A percentile compares a stretch with the other conserved stretches of the same genome.
Conservation (phyloP, 768 basidiomycete species). For the Pisolithus tinctorius region DNA sequence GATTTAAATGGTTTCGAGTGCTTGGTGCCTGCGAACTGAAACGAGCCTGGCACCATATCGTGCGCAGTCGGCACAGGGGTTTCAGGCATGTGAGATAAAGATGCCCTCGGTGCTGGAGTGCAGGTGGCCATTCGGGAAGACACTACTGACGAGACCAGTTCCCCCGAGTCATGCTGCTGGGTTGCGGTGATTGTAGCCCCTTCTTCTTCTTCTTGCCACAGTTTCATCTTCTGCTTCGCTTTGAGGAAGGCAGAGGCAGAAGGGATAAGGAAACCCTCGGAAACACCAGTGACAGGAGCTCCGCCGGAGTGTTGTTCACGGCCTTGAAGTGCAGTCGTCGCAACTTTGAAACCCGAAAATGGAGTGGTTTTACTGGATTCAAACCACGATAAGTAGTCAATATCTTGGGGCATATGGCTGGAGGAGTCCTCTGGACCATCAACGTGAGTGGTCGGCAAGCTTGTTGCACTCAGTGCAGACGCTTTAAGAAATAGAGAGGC, state of each 20-base stretch:
- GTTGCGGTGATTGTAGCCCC: constrained; percentile 3
- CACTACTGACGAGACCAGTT: constrained; percentile 1
- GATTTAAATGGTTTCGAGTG: constrained; percentile 40
- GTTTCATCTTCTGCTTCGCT: constrained; percentile 45
- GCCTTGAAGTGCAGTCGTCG: constrained; percentile 16
- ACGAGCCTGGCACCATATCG: constrained; percentile 14
- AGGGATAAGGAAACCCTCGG: constrained; percentile 38
- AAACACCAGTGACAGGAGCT: constrained; percentile 14
- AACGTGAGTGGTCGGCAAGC: not conserved
- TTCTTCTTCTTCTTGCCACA: constrained; percentile 39
- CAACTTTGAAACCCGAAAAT: constrained; percentile 32
- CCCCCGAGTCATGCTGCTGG: constrained; percentile 17
- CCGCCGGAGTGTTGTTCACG: not conserved
- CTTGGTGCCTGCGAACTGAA: constrained; percentile 7
- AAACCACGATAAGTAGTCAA: constrained; percentile 48
- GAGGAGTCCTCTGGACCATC: constrained; percentile 24
- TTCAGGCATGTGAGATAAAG: constrained; percentile 23
- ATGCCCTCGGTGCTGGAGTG: constrained; percentile 31
- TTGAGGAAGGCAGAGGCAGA: constrained; percentile 48
- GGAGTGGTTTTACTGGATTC: constrained; percentile 25
- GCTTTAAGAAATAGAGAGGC: constrained; percentile 14
- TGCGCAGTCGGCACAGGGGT: constrained; percentile 34
- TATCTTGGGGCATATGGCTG: constrained; percentile 33
- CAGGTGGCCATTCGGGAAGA: constrained; percentile 28
- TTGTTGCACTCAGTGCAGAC: constrained; percentile 4